Evolutionary conservation across 2,329 filamentous ascomycete species (phyloP).

Genomic region (Aspergillus sp.): DNA sequence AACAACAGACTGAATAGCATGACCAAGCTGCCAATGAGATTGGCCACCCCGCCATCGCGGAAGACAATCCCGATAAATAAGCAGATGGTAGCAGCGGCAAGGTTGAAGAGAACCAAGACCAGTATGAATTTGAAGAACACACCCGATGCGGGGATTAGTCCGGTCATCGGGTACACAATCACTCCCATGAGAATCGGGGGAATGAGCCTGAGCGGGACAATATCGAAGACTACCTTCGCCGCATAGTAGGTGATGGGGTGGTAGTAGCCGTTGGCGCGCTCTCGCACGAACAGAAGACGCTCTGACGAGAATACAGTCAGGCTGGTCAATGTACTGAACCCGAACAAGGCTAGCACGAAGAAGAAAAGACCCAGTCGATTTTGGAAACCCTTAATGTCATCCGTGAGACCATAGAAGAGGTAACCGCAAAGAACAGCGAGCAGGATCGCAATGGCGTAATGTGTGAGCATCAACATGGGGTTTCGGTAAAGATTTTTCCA

Average conservation of each 20-base stretch:
- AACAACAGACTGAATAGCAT: conserved; percentile 98
- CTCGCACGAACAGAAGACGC: conserved; percentile 84
- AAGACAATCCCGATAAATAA: conserved; percentile 96
- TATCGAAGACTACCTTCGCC: conserved; percentile 97
- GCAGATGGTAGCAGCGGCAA: conserved; percentile 89
- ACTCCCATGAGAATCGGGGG: conserved; percentile 93
- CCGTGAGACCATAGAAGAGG: conserved; percentile 92
- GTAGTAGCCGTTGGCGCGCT: conserved; percentile 96
- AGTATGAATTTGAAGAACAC: conserved; percentile 92
- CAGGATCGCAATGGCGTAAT: conserved; percentile 95
- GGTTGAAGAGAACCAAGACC: conserved; percentile 91
- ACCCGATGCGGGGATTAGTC: conserved; percentile 74
- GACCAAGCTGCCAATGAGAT: conserved; percentile 87
- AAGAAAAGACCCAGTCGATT: conserved; percentile 97
- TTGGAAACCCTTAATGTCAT: conserved; percentile 96
- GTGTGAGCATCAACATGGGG: conserved; percentile 95
- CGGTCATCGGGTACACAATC: conserved; percentile 98
- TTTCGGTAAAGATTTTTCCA: conserved; percentile 98
- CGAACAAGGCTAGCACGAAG: conserved; percentile 92
- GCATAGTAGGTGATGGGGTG: conserved; percentile 90
- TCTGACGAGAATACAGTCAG: conserved; percentile 92
- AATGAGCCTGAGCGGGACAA: conserved; percentile 88
- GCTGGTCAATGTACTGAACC: conserved; percentile 93
- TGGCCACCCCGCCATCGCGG: conserved; percentile 86
- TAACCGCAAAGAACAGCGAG: conserved; percentile 92